Conservation (phyloP, 441 rosid genomes). For the Codiaeum variegatum region DNA sequence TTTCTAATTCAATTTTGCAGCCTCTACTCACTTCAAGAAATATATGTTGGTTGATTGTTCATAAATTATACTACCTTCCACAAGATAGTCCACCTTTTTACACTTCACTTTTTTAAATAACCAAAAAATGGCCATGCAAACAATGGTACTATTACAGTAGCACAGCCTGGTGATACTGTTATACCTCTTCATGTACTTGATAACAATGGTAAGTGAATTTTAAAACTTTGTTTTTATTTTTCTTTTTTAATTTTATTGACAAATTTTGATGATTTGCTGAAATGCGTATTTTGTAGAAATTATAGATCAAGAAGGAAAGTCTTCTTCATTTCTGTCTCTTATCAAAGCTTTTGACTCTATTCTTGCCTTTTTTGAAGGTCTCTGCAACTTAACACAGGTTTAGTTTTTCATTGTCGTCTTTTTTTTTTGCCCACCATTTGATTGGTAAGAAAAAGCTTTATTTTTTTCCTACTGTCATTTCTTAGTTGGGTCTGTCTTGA, state of each 20-base stretch:
- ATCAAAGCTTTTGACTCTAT: constrained; percentile 74
- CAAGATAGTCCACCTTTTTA: too few species aligned
- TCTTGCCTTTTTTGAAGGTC: constrained; percentile 82
- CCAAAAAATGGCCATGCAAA: too few species aligned
- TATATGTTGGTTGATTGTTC: too few species aligned
- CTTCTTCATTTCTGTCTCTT: constrained; percentile 72
- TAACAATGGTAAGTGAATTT: constrained; percentile 39
- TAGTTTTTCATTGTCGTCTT: background rate
- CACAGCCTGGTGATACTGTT: constrained; percentile 75
- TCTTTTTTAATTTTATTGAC: constrained; percentile 21
- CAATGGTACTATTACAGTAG: too few species aligned
- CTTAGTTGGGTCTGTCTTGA: background rate
- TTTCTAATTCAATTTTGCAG: too few species aligned
- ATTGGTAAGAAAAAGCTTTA: constrained; percentile 8
- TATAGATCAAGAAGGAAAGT: constrained; percentile 67
- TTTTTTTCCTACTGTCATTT: background rate
- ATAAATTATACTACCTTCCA: too few species aligned
- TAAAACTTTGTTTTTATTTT: background rate
- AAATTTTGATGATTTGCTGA: constrained; percentile 43
- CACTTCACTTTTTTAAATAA: too few species aligned
- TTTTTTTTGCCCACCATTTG: background rate
- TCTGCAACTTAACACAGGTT: constrained; percentile 95
- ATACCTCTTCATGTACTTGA: constrained; percentile 83
- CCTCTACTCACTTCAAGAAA: too few species aligned
- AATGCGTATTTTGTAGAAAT: constrained; percentile 46